phyloP scores from a whole-genome alignment of 805 yeast genomes.

The Barnettozyma vustinii region DNA sequence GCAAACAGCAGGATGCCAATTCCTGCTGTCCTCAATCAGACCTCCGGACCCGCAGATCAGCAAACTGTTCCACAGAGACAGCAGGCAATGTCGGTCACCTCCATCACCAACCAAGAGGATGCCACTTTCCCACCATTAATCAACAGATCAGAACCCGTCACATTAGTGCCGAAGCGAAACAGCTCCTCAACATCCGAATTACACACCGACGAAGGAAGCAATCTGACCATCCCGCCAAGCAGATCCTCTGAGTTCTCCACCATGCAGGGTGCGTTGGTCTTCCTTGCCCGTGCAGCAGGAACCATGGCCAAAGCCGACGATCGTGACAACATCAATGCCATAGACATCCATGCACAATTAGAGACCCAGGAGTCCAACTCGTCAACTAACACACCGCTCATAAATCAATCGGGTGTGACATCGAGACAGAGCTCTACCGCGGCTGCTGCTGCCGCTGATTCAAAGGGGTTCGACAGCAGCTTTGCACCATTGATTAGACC shows the following conservation, averaged over 20 bases:
- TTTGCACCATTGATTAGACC: conserved; percentile 24
- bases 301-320: conserved; percentile 65
- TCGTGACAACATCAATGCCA: conserved; percentile 53
- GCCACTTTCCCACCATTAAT: neutral
- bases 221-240: conserved; percentile 14
- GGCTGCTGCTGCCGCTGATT: neutral
- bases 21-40: neutral
- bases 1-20: neutral
- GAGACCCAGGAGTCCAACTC: conserved; percentile 29
- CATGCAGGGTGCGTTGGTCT: conserved; percentile 60
- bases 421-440: conserved; percentile 11
- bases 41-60: neutral
- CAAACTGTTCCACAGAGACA: neutral
- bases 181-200: conserved; percentile 6
- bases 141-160: neutral
- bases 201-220: conserved; percentile 11
- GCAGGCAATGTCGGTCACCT: neutral
- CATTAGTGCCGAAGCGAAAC: conserved; percentile 9
- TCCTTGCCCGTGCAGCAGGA: conserved; percentile 75
- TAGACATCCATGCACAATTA: conserved; percentile 41
- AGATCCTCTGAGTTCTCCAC: conserved; percentile 26
- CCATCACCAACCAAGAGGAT: neutral
- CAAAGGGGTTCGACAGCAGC: conserved; percentile 3
- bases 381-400: conserved; percentile 8
- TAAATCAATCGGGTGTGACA: neutral